Evolutionary conservation across 345 rosid genomes (phyloP).

Genomic region (Eucalyptus grandis): DNA sequence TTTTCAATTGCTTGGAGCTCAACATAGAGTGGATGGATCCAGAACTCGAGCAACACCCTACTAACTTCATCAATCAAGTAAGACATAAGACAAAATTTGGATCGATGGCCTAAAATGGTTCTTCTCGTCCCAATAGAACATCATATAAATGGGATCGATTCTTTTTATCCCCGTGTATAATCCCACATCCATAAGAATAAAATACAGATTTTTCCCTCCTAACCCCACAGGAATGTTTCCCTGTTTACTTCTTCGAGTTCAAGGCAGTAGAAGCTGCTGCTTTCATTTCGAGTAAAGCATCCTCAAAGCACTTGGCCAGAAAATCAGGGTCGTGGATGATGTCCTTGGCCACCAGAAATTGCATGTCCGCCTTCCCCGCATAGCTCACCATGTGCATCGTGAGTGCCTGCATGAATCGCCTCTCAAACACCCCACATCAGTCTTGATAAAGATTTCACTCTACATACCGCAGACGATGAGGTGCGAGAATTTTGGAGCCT

Average conservation of each 20-base stretch:
- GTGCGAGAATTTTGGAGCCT: not conserved
- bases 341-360: slow-evolving; percentile 50
- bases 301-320: slow-evolving; percentile 49
- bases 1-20: not conserved
- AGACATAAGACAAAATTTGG: not conserved
- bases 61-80: not conserved
- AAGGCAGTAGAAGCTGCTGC: slow-evolving; percentile 11
- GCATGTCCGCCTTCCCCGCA: slow-evolving; percentile 52
- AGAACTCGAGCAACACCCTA: fast-evolving
- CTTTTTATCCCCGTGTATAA: not conserved
- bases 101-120: not conserved
- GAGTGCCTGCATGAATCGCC: not conserved
- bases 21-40: not conserved
- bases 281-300: slow-evolving; percentile 46
- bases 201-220: not conserved
- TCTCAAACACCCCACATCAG: not conserved
- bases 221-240: not conserved
- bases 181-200: not conserved
- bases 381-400: slow-evolving; percentile 70
- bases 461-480: not conserved
- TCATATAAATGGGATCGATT: not conserved
- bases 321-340: slow-evolving; percentile 53
- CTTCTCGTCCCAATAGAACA: not conserved
- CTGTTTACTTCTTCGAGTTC: not conserved
- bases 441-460: not conserved